Base-by-base conservation (phyloP, 2,329 filamentous ascomycete species). In the Neonectria faginata region DNA sequence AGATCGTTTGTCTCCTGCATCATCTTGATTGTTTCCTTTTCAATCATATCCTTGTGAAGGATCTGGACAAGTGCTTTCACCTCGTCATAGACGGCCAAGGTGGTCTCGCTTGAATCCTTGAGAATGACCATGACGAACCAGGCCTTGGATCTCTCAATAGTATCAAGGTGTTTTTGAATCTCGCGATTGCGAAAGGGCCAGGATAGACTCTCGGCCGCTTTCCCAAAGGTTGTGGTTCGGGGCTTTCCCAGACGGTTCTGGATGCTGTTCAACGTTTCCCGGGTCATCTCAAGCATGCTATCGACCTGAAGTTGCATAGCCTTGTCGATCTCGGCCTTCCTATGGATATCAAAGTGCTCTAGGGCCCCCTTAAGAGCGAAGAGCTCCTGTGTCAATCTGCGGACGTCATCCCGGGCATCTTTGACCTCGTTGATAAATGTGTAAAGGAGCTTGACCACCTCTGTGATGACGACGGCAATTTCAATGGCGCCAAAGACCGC, bases 41-140 rank as follows among this genome's bases (percentile, higher is more conserved):
- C 55, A 12, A 70, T 36, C 7, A 70, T 68, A 18, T 73, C 70
- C n/a, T 71, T 56, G 36, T 73, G 67, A 3, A 74, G 33, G 8
- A 72, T 45, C 20, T 61, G 25, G 7, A 60, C 58, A 25, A 74
- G 67, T 33, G 53, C 60, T 45, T 70, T 67, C 62, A 73, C 61
- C 47, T 74, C 67, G 31, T 59, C 53, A 20, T 69, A 69, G 16
- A 74, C 66, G 7, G 58, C 57, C 5, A 59, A 18, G 1, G 67
- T 73, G 16, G 56, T 44, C 14, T 72, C 71, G 41, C 57, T 62
- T n/a, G 64, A 66, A 55, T 74, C 67, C 41, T 61, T 63, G 41
- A 73, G 63, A 12, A 74, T 59, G 1, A 70, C 60, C 70, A 74
- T 71, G 42, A 74, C 67, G 48, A 73, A 73, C 72, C 71, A 73